Evolutionary conservation across 1,284 basidiomycete genomes (phyloP).

Genomic region (Cryptococcus sp.): DNA sequence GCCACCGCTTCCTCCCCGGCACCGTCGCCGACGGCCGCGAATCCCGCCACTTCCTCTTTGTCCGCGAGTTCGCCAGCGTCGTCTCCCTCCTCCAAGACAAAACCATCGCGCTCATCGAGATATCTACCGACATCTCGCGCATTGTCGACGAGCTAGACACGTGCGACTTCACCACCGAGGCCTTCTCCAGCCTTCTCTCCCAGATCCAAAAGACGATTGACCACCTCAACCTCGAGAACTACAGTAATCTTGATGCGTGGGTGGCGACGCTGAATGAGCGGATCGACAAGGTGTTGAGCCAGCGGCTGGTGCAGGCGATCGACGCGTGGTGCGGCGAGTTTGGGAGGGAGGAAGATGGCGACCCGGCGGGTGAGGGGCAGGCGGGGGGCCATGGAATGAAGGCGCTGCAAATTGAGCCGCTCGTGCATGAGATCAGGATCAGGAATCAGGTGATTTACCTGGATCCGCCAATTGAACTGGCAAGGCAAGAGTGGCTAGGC

Average conservation of each 20-base stretch:
- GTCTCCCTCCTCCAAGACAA: slow-evolving; percentile 91
- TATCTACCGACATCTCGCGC: slow-evolving; percentile 79
- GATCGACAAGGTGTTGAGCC: slow-evolving; percentile 78
- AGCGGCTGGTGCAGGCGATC: slow-evolving; percentile 73
- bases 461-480: slow-evolving; percentile 94
- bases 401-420: slow-evolving; percentile 59
- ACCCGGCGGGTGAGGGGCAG: slow-evolving; percentile 16
- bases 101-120: slow-evolving; percentile 85
- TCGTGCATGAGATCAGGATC: slow-evolving; percentile 93
- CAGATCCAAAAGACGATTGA: slow-evolving; percentile 90
- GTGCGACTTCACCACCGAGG: slow-evolving; percentile 77
- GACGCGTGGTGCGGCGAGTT: slow-evolving; percentile 87
- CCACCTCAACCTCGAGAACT: slow-evolving; percentile 89
- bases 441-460: slow-evolving; percentile 98
- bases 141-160: slow-evolving; percentile 81
- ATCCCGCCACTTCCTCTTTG: slow-evolving; percentile 85
- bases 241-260: slow-evolving; percentile 97
- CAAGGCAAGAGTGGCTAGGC: slow-evolving; percentile 83
- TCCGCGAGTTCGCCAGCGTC: slow-evolving; percentile 89
- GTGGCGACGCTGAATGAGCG: slow-evolving; percentile 81
- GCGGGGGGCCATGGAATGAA: slow-evolving; percentile 1
- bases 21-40: slow-evolving; percentile 66
- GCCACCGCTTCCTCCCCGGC: slow-evolving; percentile 65
- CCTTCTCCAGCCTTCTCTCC: slow-evolving; percentile 71
- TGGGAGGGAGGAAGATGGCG: slow-evolving; percentile 62